A percentile compares a stretch with the other conserved stretches of the same genome.
Evolutionary conservation across 805 yeast species (phyloP).

Genomic region (Sungouiella blattae): DNA sequence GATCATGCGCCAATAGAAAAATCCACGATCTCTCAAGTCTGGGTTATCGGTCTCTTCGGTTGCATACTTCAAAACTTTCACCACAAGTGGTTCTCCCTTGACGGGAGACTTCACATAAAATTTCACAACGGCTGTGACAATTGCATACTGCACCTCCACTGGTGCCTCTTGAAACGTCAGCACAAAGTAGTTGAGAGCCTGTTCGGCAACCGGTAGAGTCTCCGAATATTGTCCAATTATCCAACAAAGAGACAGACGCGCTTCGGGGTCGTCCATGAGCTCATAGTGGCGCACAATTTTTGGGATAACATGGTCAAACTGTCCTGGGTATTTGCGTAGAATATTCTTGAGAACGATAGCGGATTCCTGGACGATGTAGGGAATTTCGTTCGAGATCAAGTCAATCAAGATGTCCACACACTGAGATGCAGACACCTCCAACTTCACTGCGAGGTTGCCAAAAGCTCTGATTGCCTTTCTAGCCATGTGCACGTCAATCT

Average conservation of each 20-base stretch:
- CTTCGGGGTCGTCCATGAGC: conserved; percentile 66
- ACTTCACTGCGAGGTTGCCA: conserved; percentile 82
- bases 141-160: conserved; percentile 67
- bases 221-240: conserved; percentile 70
- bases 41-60: conserved; percentile 79
- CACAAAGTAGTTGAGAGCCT: conserved; percentile 41
- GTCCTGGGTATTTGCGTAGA: conserved; percentile 68
- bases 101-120: conserved; percentile 57
- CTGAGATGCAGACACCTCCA: conserved; percentile 55
- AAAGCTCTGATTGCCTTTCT: conserved; percentile 85
- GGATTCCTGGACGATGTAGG: conserved; percentile 77
- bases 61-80: conserved; percentile 58
- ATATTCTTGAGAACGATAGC: conserved; percentile 74
- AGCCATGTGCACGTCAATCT: conserved; percentile 81
- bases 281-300: conserved; percentile 33
- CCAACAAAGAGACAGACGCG: conserved; percentile 80
- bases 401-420: conserved; percentile 64
- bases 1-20: conserved; percentile 78
- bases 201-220: conserved; percentile 38
- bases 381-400: conserved; percentile 59
- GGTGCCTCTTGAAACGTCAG: conserved; percentile 58
- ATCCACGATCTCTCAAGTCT: conserved; percentile 82
- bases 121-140: conserved; percentile 72
- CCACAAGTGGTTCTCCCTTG: conserved; percentile 52
- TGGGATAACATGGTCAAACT: conserved; percentile 36